Evolutionary conservation across 129 eudicot species (phyloP), one percentile per base, ranked within the genome.

Genomic region (Sambucus nigra): DNA sequence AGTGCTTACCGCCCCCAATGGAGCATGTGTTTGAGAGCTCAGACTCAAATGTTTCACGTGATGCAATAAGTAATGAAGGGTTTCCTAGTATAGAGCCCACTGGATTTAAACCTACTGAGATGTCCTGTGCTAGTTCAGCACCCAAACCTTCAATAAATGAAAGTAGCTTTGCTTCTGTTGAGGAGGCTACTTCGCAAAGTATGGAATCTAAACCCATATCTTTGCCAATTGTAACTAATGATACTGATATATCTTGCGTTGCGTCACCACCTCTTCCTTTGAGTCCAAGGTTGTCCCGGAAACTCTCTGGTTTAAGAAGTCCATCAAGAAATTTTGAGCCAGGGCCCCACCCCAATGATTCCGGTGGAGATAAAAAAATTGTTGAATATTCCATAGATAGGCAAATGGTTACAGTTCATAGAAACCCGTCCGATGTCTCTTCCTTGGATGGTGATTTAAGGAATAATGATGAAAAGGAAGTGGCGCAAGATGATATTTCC

Each of bases 1-100:
- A 80, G 65, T 86, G 99, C 72, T 63, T 86, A 47, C 99, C 96
- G 40, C 99, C 99, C 12, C 87, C 82, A 5, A 5, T 74, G 19
- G 99, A 80, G 59, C 72, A 69, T 69, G 47, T 70, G 19, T 57
- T 71, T 45, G 96, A 86, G 61, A 86, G 60, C 72, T 67, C 79
- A 58, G 91, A 92, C 52, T 77, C 88, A 35, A 57, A 51, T 53
- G 49, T 61, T 60, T 74, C 81, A n/a, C 83, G 50, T 47, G 89
- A 77, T 59, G 79, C 70, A 46, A 44, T 55, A 5, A 63, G 26
- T 61, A 29, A 51, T 5, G 96, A 82, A 65, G 81, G 78, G 18
- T 32, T 70, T 69, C 39, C 68, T 47, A 32, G 61, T 47, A 44
- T 64, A 22, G 94, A 84, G 63, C 60, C 86, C 17, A 64, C 80